A percentile compares a stretch with the other conserved stretches of the same genome.
Conservation (phyloP, 805 yeast genomes). For the Ogataea henricii region DNA sequence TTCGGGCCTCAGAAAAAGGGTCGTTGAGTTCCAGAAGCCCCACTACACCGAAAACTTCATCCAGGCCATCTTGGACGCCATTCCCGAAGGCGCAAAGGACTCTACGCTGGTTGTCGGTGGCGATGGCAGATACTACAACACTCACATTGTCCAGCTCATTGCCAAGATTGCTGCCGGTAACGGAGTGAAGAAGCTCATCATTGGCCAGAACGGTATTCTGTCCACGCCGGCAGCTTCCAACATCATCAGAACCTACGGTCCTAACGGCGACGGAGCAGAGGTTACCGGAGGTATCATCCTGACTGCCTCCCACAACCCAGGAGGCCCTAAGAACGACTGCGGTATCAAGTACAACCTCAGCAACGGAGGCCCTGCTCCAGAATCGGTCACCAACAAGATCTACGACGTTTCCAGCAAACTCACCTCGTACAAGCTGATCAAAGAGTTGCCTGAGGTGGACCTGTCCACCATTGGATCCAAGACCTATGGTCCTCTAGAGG, state of each 20-base stretch:
- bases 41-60: slow-evolving; percentile 92
- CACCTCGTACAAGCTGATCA: slow-evolving; percentile 57
- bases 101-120: slow-evolving; percentile 92
- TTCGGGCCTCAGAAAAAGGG: slow-evolving; percentile 93
- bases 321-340: slow-evolving; percentile 88
- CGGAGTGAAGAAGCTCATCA: slow-evolving; percentile 79
- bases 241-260: slow-evolving; percentile 67
- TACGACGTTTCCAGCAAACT: slow-evolving; percentile 66
- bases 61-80: slow-evolving; percentile 80
- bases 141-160: slow-evolving; percentile 75
- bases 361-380: slow-evolving; percentile 99
- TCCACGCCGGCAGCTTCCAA: slow-evolving; percentile 98
- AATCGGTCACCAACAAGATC: slow-evolving; percentile 85
- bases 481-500: slow-evolving; percentile 58
- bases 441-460: slow-evolving; percentile 65
- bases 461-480: slow-evolving; percentile 55
- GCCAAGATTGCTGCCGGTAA: slow-evolving; percentile 87
- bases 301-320: slow-evolving; percentile 97
- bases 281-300: slow-evolving; percentile 94
- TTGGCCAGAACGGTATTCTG: slow-evolving; percentile 85
- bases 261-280: slow-evolving; percentile 38
- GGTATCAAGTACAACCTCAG: slow-evolving; percentile 95
- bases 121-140: slow-evolving; percentile 93
- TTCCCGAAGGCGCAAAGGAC: slow-evolving; percentile 82
- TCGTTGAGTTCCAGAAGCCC: slow-evolving; percentile 72